Percentiles rank a stretch among this genome's conserved stretches.
These are phyloP conservation scores for Coccomyxa sp. DNA, from an alignment of 139 green algal species.

Conservation along the genomic window DNA sequence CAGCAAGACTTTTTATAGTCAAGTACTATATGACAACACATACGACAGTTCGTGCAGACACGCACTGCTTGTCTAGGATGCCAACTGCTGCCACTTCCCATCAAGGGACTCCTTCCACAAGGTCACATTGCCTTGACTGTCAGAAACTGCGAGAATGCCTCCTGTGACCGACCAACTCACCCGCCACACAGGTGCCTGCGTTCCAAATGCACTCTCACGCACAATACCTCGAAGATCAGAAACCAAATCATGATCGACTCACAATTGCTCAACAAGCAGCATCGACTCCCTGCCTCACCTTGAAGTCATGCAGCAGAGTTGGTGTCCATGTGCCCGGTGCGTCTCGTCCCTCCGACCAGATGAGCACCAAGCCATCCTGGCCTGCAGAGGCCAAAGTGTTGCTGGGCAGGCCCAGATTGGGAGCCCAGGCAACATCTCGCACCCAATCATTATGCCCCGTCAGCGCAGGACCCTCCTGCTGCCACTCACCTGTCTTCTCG, in stretches of 20 bases:
- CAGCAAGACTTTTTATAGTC: too few relatives aligned
- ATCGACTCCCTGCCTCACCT: neutral
- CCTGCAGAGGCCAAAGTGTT: constrained; percentile 86
- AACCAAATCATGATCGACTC: neutral
- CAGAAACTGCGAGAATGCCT: constrained; percentile 85
- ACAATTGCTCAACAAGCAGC: neutral
- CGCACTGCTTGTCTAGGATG: neutral
- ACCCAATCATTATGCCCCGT: constrained; percentile 90
- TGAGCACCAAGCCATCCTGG: constrained; percentile 88
- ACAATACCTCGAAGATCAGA: neutral
- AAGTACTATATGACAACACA: too few relatives aligned
- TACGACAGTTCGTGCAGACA: too few relatives aligned
- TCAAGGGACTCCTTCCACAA: constrained; percentile 95
- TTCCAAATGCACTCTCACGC: neutral
- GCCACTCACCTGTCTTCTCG: constrained; percentile 57
- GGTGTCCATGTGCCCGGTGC: constrained; percentile 52
- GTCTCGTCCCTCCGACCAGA: constrained; percentile 73
- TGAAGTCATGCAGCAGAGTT: constrained; percentile 74
- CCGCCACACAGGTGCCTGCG: constrained; percentile 73
- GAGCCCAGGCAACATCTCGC: constrained; percentile 93
- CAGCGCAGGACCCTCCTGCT: constrained; percentile 63
- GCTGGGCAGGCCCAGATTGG: constrained; percentile 78
- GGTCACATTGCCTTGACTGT: constrained; percentile 73
- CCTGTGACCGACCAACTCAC: constrained; percentile 91
- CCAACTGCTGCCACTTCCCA: constrained; percentile 87